Conservation (phyloP, 257 asterid genomes). For the Vinca minor region DNA sequence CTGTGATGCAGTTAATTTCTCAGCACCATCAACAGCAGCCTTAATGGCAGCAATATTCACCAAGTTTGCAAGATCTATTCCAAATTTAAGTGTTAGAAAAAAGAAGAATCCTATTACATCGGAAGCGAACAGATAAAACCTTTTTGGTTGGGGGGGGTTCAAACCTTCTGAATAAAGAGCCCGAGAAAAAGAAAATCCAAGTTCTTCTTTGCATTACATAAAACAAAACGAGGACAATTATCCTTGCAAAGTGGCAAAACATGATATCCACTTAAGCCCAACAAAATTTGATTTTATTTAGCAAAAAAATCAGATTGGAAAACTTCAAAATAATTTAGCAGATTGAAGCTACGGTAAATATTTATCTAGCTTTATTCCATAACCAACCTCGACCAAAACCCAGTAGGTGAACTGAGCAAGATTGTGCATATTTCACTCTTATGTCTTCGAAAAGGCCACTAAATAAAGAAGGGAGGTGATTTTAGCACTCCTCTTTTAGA, state of each 20-base stretch:
- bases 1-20: slow-evolving; percentile 64
- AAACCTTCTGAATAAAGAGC: not conserved
- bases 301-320: not conserved
- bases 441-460: not conserved
- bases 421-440: not conserved
- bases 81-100: slow-evolving; percentile 13
- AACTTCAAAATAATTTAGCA: not conserved
- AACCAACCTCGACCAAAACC: not conserved
- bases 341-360: not conserved
- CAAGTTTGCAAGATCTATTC: slow-evolving; percentile 79
- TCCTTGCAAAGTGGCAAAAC: not conserved
- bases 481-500: too few species aligned
- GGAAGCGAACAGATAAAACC: not conserved
- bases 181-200: slow-evolving; percentile 1
- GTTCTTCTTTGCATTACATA: not conserved
- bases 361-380: not conserved
- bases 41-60: slow-evolving; percentile 93
- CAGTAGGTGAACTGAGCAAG: not conserved
- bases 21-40: slow-evolving; percentile 98
- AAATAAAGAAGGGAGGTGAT: too few species aligned
- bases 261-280: not conserved
- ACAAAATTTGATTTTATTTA: not conserved
- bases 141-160: not conserved
- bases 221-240: not conserved
- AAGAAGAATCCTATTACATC: slow-evolving; percentile 11